Percentiles rank a stretch among this genome's conserved stretches.
These are phyloP conservation scores for Auricularia heimuer DNA, from an alignment of 768 basidiomycete species.

Conservation along the genomic window DNA sequence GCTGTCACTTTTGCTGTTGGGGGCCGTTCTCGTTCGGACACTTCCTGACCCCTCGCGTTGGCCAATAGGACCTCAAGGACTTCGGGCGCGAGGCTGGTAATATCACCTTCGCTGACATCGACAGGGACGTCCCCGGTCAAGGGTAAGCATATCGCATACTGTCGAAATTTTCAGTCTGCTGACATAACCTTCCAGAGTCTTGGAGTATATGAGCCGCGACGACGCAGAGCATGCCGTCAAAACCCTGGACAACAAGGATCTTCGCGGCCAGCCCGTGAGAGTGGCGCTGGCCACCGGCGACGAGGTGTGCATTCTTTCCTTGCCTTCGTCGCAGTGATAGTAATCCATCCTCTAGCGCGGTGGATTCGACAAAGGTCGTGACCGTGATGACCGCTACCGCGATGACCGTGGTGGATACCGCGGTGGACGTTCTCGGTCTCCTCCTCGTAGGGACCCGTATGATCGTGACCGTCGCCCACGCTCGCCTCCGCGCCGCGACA, in stretches of 20 bases:
- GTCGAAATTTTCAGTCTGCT: neutral
- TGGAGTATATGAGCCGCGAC: conserved; percentile 81
- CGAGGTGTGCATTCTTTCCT: neutral
- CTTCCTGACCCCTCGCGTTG: conserved; percentile 2
- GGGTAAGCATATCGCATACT: conserved; percentile 47
- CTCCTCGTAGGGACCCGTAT: conserved; percentile 52
- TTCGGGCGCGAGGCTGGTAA: conserved; percentile 91
- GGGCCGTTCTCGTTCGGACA: conserved; percentile 7
- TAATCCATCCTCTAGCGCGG: conserved; percentile 35
- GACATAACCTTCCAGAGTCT: conserved; percentile 43
- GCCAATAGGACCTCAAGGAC: conserved; percentile 83
- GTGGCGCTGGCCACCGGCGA: conserved; percentile 44
- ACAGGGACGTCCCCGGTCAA: conserved; percentile 74
- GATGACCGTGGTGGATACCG: conserved; percentile 47
- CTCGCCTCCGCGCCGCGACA: conserved; percentile 43
- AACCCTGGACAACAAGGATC: conserved; percentile 76
- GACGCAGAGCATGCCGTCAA: conserved; percentile 93
- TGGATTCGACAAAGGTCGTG: conserved; percentile 62
- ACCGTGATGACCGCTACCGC: conserved; percentile 52
- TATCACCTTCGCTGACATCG: conserved; percentile 92
- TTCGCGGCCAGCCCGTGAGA: conserved; percentile 73
- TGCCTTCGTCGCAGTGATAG: conserved; percentile 6
- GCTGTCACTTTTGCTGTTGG: neutral
- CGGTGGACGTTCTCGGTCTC: conserved; percentile 72
- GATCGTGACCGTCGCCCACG: conserved; percentile 37